Conservation (phyloP, 2,329 filamentous ascomycete genomes). For the Colletotrichum lupini region DNA sequence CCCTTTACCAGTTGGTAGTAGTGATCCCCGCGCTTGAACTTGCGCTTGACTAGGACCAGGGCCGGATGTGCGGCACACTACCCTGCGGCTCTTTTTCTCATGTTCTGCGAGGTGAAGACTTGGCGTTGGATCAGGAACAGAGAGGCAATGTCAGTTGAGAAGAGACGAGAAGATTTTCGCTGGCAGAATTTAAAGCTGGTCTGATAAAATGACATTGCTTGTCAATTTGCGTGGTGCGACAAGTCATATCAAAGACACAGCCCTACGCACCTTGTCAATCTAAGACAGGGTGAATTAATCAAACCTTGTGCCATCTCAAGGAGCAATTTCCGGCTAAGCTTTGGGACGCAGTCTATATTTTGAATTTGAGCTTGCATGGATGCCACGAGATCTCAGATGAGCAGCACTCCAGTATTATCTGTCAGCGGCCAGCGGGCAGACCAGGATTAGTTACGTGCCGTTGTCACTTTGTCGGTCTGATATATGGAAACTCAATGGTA, state of each 20-base stretch:
- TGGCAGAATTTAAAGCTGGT: background rate
- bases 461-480: background rate
- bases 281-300: no score
- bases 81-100: background rate
- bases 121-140: background rate
- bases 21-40: background rate
- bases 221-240: background rate
- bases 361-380: background rate
- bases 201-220: background rate
- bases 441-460: background rate
- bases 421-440: background rate
- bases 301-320: background rate
- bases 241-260: background rate
- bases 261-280: no score
- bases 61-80: slow-evolving; percentile 9
- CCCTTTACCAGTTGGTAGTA: background rate
- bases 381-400: no score
- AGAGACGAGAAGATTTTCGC: background rate
- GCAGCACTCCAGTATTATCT: background rate
- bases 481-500: background rate
- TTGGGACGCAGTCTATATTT: background rate
- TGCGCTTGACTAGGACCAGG: slow-evolving; percentile 9
- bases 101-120: background rate
- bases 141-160: background rate
- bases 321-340: background rate